These are phyloP conservation scores for Cucumis sativus DNA, from an alignment of 306 rosid species.

Conservation along the genomic window Cucumber_9930_V3 NC_026656.2:340001-340500, in stretches of 20 bases:
- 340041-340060: slow-evolving; percentile 44
- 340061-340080: slow-evolving; percentile 99
- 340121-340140: slow-evolving; percentile 23
- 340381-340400: not conserved
- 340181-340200: not conserved
- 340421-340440: not conserved
- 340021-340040: slow-evolving; percentile 14
- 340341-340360: not conserved
- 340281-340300: not conserved
- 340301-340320: not conserved
- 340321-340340: not conserved
- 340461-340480: not conserved
- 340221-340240: not conserved
- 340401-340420: not conserved
- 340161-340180: not conserved
- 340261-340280: not conserved
- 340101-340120: slow-evolving; percentile 72
- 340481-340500: not conserved
- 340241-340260: not conserved
- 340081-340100: slow-evolving; percentile 83
- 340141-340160: not conserved
- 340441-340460: not conserved
- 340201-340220: not conserved
- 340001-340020: not conserved
- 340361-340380: not conserved